A percentile compares a stretch with the other conserved stretches of the same genome.
Conservation (phyloP, 1,139 yeast genomes). For the Pichia inconspicua region DNA sequence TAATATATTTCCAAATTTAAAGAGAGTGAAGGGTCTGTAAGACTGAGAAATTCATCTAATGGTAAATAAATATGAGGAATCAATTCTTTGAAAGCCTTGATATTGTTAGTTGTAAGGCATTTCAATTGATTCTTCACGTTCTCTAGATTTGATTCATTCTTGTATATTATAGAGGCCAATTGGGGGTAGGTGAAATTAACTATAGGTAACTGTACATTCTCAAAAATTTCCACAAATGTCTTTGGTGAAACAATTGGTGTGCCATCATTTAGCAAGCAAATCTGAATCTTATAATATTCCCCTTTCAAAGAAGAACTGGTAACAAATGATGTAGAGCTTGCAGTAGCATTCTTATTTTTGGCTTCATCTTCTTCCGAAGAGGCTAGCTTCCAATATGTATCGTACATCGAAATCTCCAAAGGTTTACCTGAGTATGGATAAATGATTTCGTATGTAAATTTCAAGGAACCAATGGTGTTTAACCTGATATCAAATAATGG, state of each 20-base stretch:
- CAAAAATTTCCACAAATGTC: slow-evolving; percentile 52
- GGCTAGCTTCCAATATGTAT: slow-evolving; percentile 91
- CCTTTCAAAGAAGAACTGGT: slow-evolving; percentile 90
- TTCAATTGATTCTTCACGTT: slow-evolving; percentile 20
- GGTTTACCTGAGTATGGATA: slow-evolving; percentile 85
- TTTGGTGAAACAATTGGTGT: slow-evolving; percentile 78
- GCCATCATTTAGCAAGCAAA: slow-evolving; percentile 72
- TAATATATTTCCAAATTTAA: slow-evolving; percentile 72
- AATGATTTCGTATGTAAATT: slow-evolving; percentile 73
- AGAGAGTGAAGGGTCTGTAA: slow-evolving; percentile 52
- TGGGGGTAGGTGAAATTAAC: slow-evolving; percentile 38
- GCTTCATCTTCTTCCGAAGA: slow-evolving; percentile 18
- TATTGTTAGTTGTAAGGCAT: background rate
- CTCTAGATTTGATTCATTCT: slow-evolving; percentile 35
- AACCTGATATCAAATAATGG: slow-evolving; percentile 81
- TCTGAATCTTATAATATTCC: slow-evolving; percentile 60
- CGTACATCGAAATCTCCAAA: slow-evolving; percentile 84
- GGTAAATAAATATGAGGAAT: slow-evolving; percentile 45
- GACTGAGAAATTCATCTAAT: slow-evolving; percentile 49
- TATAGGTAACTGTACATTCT: slow-evolving; percentile 41
- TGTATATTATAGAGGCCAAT: slow-evolving; percentile 35
- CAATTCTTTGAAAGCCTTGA: slow-evolving; percentile 16
- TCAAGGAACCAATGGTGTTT: slow-evolving; percentile 73
- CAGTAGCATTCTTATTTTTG: slow-evolving; percentile 6
- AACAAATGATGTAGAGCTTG: slow-evolving; percentile 51